Percentiles rank a stretch among this genome's conserved stretches.
Evolutionary conservation across 2,329 filamentous ascomycete genomes (phyloP).

Genomic region (Alternaria dauci): DNA sequence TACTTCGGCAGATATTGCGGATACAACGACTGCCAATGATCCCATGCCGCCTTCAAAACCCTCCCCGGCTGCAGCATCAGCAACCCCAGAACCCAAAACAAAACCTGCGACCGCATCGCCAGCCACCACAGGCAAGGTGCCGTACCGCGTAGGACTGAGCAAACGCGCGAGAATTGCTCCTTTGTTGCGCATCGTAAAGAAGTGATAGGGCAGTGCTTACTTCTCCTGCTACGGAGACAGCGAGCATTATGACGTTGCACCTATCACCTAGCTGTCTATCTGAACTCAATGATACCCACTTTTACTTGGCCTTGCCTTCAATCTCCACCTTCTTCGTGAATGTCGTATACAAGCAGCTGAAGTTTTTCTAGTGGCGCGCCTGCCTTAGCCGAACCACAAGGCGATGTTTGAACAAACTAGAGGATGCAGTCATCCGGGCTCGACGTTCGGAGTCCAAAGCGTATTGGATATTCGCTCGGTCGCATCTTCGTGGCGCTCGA

Average conservation of each 20-base stretch:
- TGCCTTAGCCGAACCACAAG: not conserved
- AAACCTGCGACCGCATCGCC: constrained; percentile 33
- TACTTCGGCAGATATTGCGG: not conserved
- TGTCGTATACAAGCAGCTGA: not conserved
- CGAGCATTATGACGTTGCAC: not conserved
- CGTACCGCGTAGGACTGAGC: constrained; percentile 60
- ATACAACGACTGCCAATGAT: not conserved
- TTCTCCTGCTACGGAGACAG: not conserved
- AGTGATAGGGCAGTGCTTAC: constrained; percentile 35
- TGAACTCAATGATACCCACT: constrained; percentile 23
- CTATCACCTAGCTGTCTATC: not conserved
- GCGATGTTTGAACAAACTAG: not conserved
- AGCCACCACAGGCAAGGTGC: constrained; percentile 50
- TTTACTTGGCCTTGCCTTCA: constrained; percentile 3
- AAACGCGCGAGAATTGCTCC: constrained; percentile 59
- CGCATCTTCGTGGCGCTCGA: not conserved
- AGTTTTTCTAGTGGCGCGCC: not conserved
- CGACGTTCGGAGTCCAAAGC: not conserved
- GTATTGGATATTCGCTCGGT: not conserved
- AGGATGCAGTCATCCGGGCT: not conserved
- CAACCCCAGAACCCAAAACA: constrained; percentile 29
- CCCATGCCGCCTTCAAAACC: not conserved
- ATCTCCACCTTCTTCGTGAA: constrained; percentile 8
- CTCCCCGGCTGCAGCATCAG: not conserved
- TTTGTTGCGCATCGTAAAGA: constrained; percentile 57